phyloP scores from a whole-genome alignment of 345 rosid genomes.

The Citrus cavaleriei region DNA sequence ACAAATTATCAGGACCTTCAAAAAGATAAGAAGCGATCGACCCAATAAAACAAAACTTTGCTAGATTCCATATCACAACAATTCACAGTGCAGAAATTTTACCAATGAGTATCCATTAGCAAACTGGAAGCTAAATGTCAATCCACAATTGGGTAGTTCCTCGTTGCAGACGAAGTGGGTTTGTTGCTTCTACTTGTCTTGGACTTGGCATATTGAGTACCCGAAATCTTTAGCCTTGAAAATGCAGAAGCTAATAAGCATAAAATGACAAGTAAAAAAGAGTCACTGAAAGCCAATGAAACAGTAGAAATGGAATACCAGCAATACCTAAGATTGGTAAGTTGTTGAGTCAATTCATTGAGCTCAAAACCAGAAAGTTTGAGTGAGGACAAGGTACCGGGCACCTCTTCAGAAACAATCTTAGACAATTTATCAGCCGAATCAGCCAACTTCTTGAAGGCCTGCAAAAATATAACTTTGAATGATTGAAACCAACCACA shows the following conservation, averaged over 20 bases:
- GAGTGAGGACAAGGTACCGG: conserved; percentile 35
- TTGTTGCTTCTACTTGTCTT: conserved; percentile 18
- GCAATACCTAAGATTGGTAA: conserved; percentile 20
- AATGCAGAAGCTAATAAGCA: background rate
- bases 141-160: background rate
- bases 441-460: conserved; percentile 23
- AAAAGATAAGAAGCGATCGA: too few species aligned
- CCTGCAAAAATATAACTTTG: conserved; percentile 9
- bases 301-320: background rate
- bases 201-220: background rate
- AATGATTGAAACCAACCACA: background rate
- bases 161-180: background rate
- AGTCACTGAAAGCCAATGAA: background rate
- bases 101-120: background rate
- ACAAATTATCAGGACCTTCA: background rate
- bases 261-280: background rate
- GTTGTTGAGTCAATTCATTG: conserved; percentile 29
- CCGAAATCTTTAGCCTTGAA: conserved; percentile 27
- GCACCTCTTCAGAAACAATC: conserved; percentile 29
- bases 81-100: background rate
- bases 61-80: background rate
- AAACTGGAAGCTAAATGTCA: background rate
- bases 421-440: conserved; percentile 21
- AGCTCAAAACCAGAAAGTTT: conserved; percentile 34
- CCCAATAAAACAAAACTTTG: background rate